Evolutionary conservation across 768 basidiomycete genomes (phyloP).

Genomic region (Russula ochroleuca): DNA sequence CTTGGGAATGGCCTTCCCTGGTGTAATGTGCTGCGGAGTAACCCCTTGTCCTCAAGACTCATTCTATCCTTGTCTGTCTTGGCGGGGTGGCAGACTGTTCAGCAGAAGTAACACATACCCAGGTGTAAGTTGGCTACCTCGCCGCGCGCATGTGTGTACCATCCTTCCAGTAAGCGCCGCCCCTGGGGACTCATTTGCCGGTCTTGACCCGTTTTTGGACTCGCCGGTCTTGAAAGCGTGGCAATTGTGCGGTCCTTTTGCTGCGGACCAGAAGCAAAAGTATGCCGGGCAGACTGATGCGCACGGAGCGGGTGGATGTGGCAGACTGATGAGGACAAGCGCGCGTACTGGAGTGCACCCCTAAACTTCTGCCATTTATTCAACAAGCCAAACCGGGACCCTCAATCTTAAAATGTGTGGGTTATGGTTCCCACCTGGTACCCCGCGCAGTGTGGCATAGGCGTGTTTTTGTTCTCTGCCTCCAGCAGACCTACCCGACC

Average conservation of each 20-base stretch:
- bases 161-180: slow-evolving; percentile 2
- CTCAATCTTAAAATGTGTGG: neutral
- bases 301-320: too few species aligned
- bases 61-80: neutral
- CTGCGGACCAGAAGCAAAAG: neutral
- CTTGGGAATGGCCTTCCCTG: neutral
- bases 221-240: neutral
- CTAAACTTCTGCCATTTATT: slow-evolving; percentile 7
- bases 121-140: neutral
- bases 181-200: neutral
- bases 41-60: neutral
- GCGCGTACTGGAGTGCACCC: slow-evolving; percentile 13
- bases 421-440: slow-evolving; percentile 2
- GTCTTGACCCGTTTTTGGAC: neutral
- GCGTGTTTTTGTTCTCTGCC: slow-evolving; percentile 6
- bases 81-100: neutral
- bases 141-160: neutral
- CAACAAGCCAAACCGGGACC: slow-evolving; percentile 14
- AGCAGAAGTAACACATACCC: neutral
- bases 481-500: neutral
- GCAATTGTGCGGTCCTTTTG: neutral
- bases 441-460: slow-evolving; percentile 6
- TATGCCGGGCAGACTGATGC: neutral
- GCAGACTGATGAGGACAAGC: slow-evolving; percentile 9
- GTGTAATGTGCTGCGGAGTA: neutral